A percentile compares a stretch with the other conserved stretches of the same genome.
Evolutionary conservation across 345 rosid genomes (phyloP).

Genomic region (Pseudoturritis turrita): DNA sequence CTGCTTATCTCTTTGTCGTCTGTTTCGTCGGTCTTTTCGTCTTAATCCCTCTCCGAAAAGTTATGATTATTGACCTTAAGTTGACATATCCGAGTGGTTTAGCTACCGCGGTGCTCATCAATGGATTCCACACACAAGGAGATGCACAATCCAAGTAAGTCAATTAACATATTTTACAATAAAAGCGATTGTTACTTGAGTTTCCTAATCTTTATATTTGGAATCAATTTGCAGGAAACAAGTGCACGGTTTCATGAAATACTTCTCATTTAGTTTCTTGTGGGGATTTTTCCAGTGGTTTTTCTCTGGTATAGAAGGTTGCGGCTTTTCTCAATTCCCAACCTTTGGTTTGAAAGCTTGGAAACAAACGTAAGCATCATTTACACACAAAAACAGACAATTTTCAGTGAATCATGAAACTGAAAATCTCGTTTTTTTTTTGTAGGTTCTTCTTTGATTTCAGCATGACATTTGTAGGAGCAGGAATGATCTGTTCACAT

Average conservation of each 20-base stretch:
- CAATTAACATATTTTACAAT: neutral
- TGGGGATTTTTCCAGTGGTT: slow-evolving; percentile 98
- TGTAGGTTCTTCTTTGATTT: slow-evolving; percentile 85
- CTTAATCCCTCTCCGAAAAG: slow-evolving; percentile 86
- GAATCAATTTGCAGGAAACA: slow-evolving; percentile 52
- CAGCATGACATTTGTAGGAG: slow-evolving; percentile 77
- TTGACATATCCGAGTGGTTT: slow-evolving; percentile 85
- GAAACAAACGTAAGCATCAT: slow-evolving; percentile 63
- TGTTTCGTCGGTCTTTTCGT: slow-evolving; percentile 96
- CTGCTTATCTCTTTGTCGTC: slow-evolving; percentile 66
- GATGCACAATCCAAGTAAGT: slow-evolving; percentile 67
- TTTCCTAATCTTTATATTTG: neutral
- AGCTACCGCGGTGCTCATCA: slow-evolving; percentile 95
- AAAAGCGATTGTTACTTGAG: neutral
- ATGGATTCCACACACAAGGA: slow-evolving; percentile 85
- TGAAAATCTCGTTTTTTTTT: neutral
- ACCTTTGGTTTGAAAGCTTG: slow-evolving; percentile 81
- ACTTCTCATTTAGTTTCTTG: slow-evolving; percentile 71
- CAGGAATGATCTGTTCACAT: slow-evolving; percentile 95
- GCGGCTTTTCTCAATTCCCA: slow-evolving; percentile 87
- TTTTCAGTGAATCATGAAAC: neutral
- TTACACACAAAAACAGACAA: neutral
- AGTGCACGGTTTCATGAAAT: slow-evolving; percentile 67
- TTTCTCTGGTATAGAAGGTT: slow-evolving; percentile 51
- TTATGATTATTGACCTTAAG: slow-evolving; percentile 81